Percentiles rank a stretch among this genome's conserved stretches.
Conservation (phyloP, 164 flowering plant genomes). For the Aristolochia fimbriata region DNA sequence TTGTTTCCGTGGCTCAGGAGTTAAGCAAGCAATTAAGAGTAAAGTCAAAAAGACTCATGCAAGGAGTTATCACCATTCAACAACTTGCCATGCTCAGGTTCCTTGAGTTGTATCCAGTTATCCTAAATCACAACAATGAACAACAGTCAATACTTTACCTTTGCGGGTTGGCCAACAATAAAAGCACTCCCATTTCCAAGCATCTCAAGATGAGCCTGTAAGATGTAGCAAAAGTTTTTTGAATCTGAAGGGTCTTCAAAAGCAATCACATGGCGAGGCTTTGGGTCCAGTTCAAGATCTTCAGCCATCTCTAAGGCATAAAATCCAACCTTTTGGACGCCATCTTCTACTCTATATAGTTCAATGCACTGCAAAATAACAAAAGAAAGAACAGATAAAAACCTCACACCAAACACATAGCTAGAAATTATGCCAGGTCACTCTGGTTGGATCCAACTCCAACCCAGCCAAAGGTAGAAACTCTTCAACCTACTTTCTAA, state of each 20-base stretch:
- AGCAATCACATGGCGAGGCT: slow-evolving; percentile 78
- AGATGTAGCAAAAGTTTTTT: slow-evolving; percentile 70
- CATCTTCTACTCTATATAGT: slow-evolving; percentile 53
- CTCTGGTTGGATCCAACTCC: too few relatives aligned
- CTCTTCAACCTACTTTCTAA: too few relatives aligned
- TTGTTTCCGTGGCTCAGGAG: too few relatives aligned
- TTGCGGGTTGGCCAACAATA: slow-evolving; percentile 75
- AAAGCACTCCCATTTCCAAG: slow-evolving; percentile 79
- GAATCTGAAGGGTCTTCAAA: slow-evolving; percentile 74
- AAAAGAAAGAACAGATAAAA: slow-evolving; percentile 5
- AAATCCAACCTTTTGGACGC: slow-evolving; percentile 50
- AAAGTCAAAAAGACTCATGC: too few relatives aligned
- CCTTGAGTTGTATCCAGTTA: too few relatives aligned
- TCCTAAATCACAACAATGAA: too few relatives aligned
- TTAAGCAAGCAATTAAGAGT: too few relatives aligned
- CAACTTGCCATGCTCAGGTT: too few relatives aligned
- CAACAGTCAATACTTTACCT: slow-evolving; percentile 32
- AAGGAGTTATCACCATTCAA: too few relatives aligned
- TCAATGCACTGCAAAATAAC: slow-evolving; percentile 76
- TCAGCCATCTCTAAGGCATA: slow-evolving; percentile 91
- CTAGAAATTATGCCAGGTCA: background rate
- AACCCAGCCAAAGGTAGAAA: too few relatives aligned
- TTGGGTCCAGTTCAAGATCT: slow-evolving; percentile 85
- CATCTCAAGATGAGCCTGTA: slow-evolving; percentile 82
- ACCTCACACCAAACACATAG: background rate